Evolutionary conservation across 2,329 filamentous ascomycete species (phyloP).

Genomic region (Botrytis paeoniae): DNA sequence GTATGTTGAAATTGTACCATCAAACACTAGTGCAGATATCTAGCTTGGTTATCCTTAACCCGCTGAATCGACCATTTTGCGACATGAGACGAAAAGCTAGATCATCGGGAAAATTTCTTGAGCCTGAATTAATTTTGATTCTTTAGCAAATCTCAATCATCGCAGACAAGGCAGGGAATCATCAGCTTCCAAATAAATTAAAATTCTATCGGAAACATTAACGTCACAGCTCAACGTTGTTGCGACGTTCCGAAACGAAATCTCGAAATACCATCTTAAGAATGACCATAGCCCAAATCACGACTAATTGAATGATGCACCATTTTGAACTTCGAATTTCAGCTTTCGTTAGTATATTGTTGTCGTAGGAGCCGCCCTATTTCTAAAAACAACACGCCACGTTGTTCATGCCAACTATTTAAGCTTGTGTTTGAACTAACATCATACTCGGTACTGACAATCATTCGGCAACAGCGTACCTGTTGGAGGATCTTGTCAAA

Average conservation of each 20-base stretch:
- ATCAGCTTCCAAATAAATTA: background rate
- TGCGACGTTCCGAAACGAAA: background rate
- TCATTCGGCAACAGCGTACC: background rate
- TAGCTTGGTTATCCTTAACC: background rate
- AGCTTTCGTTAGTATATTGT: background rate
- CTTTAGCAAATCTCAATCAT: background rate
- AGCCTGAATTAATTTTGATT: background rate
- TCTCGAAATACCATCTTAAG: background rate
- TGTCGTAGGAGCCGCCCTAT: background rate
- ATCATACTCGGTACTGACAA: background rate
- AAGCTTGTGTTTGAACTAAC: constrained; percentile 1
- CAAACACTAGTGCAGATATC: background rate
- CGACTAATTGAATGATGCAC: background rate
- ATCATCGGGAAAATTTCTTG: constrained; percentile 5
- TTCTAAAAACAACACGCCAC: background rate
- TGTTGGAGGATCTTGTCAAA: background rate
- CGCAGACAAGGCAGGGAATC: background rate
- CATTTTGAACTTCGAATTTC: background rate
- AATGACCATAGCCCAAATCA: background rate
- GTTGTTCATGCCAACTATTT: background rate
- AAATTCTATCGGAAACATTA: background rate
- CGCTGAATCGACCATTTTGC: constrained; percentile 1
- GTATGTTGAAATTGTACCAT: background rate
- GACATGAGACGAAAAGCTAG: constrained; percentile 6
- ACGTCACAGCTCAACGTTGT: background rate